Conservation (phyloP, 495 filamentous ascomycete genomes). For the Penicillium silybi region DNA sequence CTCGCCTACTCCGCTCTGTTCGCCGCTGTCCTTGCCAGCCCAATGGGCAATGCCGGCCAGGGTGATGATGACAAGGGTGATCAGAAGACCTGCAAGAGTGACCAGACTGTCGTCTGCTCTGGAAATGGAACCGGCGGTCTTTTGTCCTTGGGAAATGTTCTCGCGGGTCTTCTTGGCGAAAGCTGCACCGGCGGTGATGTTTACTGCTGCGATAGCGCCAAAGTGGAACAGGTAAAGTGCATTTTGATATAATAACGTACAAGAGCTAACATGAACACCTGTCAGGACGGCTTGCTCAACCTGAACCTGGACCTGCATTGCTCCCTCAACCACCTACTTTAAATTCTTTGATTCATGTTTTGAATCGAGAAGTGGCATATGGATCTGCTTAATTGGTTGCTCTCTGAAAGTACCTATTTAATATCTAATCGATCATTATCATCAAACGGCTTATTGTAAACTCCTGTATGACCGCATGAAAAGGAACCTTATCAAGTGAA, state of each 20-base stretch:
- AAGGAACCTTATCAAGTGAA: background rate
- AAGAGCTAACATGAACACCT: background rate
- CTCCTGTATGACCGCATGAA: too few relatives aligned
- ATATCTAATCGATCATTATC: too few relatives aligned
- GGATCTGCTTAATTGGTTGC: background rate
- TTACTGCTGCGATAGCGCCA: constrained; percentile 6
- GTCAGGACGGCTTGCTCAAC: constrained; percentile 8
- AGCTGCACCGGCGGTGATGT: constrained; percentile 6
- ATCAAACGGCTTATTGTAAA: too few relatives aligned
- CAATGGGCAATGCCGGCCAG: background rate
- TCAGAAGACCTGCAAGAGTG: background rate
- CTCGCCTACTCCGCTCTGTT: background rate
- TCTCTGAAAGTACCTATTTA: too few relatives aligned
- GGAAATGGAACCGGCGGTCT: constrained; percentile 2
- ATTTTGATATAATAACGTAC: background rate
- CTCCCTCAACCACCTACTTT: constrained; percentile 7
- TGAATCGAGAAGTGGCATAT: background rate
- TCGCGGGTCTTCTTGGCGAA: constrained; percentile 5
- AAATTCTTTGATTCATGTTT: background rate
- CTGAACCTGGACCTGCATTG: constrained; percentile 7
- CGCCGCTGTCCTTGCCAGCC: constrained; percentile 1
- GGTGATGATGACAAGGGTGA: too few relatives aligned
- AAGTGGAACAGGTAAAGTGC: constrained; percentile 8
- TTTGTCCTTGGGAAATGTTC: constrained; percentile 5
- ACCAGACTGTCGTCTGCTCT: constrained; percentile 7